Evolutionary conservation across 1,139 yeast species (phyloP), one percentile per base, ranked within the genome.

Genomic region (Blastobotrys indianensis): DNA sequence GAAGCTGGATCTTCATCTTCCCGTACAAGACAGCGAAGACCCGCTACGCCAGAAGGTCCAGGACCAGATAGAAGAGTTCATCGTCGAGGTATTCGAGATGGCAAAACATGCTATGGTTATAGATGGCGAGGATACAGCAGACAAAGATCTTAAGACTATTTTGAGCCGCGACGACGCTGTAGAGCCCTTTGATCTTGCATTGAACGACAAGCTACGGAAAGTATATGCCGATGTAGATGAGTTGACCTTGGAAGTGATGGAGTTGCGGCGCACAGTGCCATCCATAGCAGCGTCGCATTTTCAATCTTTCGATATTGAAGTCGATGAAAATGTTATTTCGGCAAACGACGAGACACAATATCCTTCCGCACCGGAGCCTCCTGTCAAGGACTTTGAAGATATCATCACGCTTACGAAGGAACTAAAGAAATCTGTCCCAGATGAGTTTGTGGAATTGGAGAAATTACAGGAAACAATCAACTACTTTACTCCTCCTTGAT

Each of bases 401-500:
- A 37, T 47, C 32, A 17, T 53, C 8, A 34, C 44, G 17, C 42
- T 31, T 23, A 42, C 50, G 4, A 32, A 37, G 9, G 32, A 35
- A 4, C 44, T 55, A 9, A 46, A 51, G 20, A 44, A 48, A n/a
- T 15, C 48, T 3, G 52, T 54, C 5, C 57, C 59, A 10, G 52
- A 54, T 15, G 38, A 49, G 9, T 45, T 44, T 16, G 43, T 52
- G n/a, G 54, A 52, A 31, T 28, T 55, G 34, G 48, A 54, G 28
- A 48, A 51, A 37, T 39, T 54, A 15, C 49, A 53, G 23, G 53
- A 51, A 23, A 47, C 55, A 1, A 35, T 54, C 4, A 42, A 41
- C n/a, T 48, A 49, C 35, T 49, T 68, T 81, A 87, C 64, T 88
- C 96, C 67, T 82, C 87, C 76, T 88, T 88, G 68, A 84, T 75